These are phyloP conservation scores for Puccinia horiana DNA, from an alignment of 1,284 basidiomycete species.

Conservation along the genomic window DNA sequence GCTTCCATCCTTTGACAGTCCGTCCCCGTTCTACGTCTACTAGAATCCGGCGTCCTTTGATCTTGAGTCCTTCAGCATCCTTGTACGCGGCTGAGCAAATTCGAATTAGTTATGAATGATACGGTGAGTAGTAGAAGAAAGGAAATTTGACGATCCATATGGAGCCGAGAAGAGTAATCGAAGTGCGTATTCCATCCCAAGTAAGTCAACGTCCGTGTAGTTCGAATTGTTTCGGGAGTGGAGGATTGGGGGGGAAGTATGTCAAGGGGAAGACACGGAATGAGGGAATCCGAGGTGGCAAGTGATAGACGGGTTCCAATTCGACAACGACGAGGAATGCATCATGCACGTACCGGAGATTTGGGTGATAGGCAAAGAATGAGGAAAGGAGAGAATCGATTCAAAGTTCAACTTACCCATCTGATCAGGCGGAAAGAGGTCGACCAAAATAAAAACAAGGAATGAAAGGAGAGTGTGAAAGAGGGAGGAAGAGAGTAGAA, in stretches of 20 bases:
- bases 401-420: conserved; percentile 50
- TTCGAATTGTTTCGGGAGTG: background rate
- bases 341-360: conserved; percentile 32
- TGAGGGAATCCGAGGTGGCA: background rate
- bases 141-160: background rate
- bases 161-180: conserved; percentile 10
- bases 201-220: background rate
- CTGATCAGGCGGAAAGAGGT: conserved; percentile 32
- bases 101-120: background rate
- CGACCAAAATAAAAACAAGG: conserved; percentile 17
- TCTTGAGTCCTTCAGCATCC: conserved; percentile 95
- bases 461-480: background rate
- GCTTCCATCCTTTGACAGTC: conserved; percentile 98
- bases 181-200: background rate
- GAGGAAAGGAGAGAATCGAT: conserved; percentile 21
- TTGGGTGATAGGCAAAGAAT: background rate
- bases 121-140: background rate
- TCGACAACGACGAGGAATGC: background rate
- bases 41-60: conserved; percentile 89
- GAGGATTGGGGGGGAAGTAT: background rate
- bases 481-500: conserved; percentile 9
- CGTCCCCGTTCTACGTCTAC: conserved; percentile 98
- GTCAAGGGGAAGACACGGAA: background rate
- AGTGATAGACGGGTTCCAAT: background rate
- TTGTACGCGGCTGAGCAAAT: conserved; percentile 82